These are phyloP conservation scores for Fusarium solani-melongenae DNA, from an alignment of 2,329 filamentous ascomycete species.

Conservation along the genomic window DNA sequence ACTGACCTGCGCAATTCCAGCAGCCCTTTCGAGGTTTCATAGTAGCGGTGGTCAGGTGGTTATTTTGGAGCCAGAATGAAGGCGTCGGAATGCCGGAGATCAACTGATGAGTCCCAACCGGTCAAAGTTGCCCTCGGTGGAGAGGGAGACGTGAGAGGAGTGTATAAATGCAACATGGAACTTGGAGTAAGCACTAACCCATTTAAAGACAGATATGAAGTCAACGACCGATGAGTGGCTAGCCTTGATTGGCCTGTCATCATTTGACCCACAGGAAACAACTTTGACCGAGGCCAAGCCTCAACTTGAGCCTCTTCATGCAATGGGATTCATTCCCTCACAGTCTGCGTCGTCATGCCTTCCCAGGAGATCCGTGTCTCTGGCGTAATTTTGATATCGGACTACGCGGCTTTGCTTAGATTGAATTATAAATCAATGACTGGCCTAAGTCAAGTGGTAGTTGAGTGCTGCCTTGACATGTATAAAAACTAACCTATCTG, in stretches of 20 bases:
- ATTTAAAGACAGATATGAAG: neutral
- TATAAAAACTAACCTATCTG: neutral
- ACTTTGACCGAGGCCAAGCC: constrained; percentile 21
- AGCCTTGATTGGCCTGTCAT: neutral
- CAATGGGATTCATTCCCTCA: neutral
- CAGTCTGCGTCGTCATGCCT: neutral
- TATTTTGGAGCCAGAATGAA: neutral
- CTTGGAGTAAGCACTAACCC: neutral
- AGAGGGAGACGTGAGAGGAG: neutral
- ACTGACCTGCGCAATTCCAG: constrained; percentile 36
- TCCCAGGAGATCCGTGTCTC: neutral
- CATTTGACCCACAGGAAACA: constrained; percentile 19
- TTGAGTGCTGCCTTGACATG: neutral
- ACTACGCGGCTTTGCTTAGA: neutral
- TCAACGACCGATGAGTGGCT: neutral
- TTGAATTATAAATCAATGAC: neutral
- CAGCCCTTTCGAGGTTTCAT: constrained; percentile 29
- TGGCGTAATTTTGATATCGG: neutral
- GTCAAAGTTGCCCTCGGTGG: constrained; percentile 18
- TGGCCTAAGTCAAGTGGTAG: neutral
- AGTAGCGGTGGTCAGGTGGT: neutral
- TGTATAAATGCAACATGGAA: neutral
- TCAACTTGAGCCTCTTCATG: neutral
- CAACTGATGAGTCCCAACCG: neutral
- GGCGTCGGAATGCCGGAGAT: neutral